Percentiles rank a stretch among this genome's conserved stretches.
Evolutionary conservation across 2,329 filamentous ascomycete species (phyloP).

Genomic region (Trichophyton equinum): DNA sequence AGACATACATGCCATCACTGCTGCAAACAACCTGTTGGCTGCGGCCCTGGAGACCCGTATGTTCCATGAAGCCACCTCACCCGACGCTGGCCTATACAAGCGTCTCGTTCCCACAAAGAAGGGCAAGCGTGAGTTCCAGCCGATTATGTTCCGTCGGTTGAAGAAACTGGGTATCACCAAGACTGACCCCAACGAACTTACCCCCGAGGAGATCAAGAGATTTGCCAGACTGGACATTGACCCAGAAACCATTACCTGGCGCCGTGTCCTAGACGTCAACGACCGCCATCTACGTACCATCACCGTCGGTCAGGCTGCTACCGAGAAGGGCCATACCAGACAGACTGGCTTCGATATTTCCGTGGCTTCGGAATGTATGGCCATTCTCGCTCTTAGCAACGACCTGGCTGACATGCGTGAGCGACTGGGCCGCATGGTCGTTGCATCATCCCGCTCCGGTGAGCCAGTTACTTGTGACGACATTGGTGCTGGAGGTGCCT

Average conservation of each 20-base stretch:
- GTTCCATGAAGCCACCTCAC: conserved; percentile 94
- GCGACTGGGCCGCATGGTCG: conserved; percentile 87
- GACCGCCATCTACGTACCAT: conserved; percentile 85
- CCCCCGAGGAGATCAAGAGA: conserved; percentile 70
- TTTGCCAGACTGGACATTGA: conserved; percentile 97
- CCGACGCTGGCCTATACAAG: conserved; percentile 74
- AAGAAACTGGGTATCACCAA: conserved; percentile 95
- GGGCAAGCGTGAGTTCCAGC: conserved; percentile 72
- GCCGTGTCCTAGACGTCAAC: conserved; percentile 90
- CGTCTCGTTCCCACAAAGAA: conserved; percentile 83
- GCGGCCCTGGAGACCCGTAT: conserved; percentile 96
- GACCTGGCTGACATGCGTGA: conserved; percentile 80
- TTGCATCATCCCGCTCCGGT: conserved; percentile 71
- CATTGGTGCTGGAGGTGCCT: conserved; percentile 78
- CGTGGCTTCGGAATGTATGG: conserved; percentile 96
- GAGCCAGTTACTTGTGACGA: conserved; percentile 95
- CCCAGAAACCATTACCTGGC: conserved; percentile 93
- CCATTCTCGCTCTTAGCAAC: conserved; percentile 87
- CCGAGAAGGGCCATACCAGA: conserved; percentile 78
- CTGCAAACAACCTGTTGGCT: conserved; percentile 91
- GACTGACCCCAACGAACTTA: conserved; percentile 82
- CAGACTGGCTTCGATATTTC: conserved; percentile 96
- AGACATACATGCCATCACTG: conserved; percentile 94
- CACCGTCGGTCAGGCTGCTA: conserved; percentile 75
- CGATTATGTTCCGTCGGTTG: conserved; percentile 82